Base-by-base conservation (phyloP, 2,329 filamentous ascomycete species). In the Curvularia sp. region DNA sequence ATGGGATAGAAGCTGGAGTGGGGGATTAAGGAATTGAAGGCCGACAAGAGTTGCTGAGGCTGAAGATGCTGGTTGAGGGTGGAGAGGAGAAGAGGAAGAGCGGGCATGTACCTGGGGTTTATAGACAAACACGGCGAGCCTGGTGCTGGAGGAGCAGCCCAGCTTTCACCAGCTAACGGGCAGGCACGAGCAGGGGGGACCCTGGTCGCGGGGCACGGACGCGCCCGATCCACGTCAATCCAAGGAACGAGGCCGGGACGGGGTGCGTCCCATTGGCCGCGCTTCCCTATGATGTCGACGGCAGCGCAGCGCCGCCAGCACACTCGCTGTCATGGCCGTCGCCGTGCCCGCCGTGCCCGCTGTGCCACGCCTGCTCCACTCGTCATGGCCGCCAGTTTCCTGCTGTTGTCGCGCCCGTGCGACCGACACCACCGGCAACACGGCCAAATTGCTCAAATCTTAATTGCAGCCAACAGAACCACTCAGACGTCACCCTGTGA, bases 231-330 rank as follows among this genome's bases (percentile, higher is more conserved):
- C 55, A 46, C 57, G 55, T 56, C 24, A 57, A 49, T 61, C 48
- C 62, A 64, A 58, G 63, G 64, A 57, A 55, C 18, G 35, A 30
- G 54, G 50, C 53, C 51, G 38, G 43, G 55, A 55, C 43, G 44
- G 38, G 47, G 31, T 33, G 35, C 28, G 30, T 1, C 24, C 58
- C 46, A 65, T 68, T 70, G 65, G 68, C 28, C 56, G 62, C 58
- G 64, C 50, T 4, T 8, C 47, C 43, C 60, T 66, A 66, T 67
- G 63, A 67, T 69, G 61, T 62, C 61, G 61, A 58, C 42, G n/a
- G 50, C 50, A 44, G 3, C 10, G 43, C 28, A 33, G 33, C 26
- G 10, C 49, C 24, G 53, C 57, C 57, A 59, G 43, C 57, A 48
- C 55, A 42, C 33, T 22, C 48, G 31, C 48, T 41, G 30, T 44